phyloP scores from a whole-genome alignment of 192 early-diverging fungal genomes.

The Entophlyctis luteolus region DNA sequence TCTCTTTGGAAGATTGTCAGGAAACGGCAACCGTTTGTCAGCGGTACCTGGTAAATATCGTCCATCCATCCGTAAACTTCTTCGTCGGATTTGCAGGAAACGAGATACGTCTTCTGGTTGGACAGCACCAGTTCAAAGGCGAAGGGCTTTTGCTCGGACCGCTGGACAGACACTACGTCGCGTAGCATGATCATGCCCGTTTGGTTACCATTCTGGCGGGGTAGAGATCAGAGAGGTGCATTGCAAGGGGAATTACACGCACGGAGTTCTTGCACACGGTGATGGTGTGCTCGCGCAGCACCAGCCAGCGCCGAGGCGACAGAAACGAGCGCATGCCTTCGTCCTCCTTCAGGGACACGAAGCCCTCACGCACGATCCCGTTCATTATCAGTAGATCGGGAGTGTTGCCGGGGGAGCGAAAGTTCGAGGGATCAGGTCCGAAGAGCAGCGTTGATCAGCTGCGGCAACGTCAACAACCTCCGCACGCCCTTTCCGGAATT shows the following conservation, averaged over 20 bases:
- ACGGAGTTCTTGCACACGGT: slow-evolving; percentile 95
- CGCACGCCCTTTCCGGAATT: too few species aligned
- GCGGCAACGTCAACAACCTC: too few species aligned
- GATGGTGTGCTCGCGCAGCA: slow-evolving; percentile 82
- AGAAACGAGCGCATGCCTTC: slow-evolving; percentile 78
- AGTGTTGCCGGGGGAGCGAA: too few species aligned
- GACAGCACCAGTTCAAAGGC: slow-evolving; percentile 83
- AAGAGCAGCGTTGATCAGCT: too few species aligned
- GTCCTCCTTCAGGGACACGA: slow-evolving; percentile 83
- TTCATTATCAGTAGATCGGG: too few species aligned
- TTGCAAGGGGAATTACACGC: too few species aligned
- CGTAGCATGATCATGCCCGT: slow-evolving; percentile 79
- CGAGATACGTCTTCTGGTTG: slow-evolving; percentile 85
- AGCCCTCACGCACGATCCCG: slow-evolving; percentile 65
- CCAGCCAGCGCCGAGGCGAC: slow-evolving; percentile 89
- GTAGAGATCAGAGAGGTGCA: too few species aligned
- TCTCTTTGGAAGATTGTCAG: slow-evolving; percentile 37
- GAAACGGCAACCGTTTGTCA: background rate
- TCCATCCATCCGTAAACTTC: slow-evolving; percentile 99
- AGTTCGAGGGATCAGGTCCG: too few species aligned
- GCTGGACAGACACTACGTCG: slow-evolving; percentile 79
- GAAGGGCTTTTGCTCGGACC: slow-evolving; percentile 84
- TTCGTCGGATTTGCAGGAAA: slow-evolving; percentile 91
- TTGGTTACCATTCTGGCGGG: too few species aligned
- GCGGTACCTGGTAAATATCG: slow-evolving; percentile 82